Evolutionary conservation across 2,329 filamentous ascomycete species (phyloP).

Genomic region (Penicillium hordei): DNA sequence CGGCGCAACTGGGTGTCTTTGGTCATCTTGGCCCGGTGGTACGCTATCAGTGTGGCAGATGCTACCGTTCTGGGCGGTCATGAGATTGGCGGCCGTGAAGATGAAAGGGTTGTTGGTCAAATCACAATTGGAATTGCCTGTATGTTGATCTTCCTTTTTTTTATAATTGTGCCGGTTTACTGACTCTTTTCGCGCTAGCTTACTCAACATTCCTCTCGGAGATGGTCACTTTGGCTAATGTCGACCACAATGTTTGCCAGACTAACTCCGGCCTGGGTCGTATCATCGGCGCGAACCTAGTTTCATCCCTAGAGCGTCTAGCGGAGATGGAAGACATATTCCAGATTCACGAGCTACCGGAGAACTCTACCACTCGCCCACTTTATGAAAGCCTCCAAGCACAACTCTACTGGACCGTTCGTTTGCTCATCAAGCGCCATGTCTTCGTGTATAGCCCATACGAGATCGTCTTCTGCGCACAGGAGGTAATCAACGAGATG

Average conservation of each 20-base stretch:
- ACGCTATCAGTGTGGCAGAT: conserved; percentile 43
- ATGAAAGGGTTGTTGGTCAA: conserved; percentile 40
- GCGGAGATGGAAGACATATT: conserved; percentile 38
- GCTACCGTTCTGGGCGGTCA: conserved; percentile 39
- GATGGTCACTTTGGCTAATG: conserved; percentile 35
- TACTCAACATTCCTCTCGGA: conserved; percentile 42
- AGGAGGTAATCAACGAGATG: conserved; percentile 43
- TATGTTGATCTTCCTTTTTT: conserved; percentile 28
- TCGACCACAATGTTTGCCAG: conserved; percentile 38
- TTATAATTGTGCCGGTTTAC: not conserved
- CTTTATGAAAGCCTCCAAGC: conserved; percentile 41
- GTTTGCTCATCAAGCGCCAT: conserved; percentile 45
- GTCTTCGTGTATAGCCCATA: conserved; percentile 44
- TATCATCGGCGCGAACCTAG: conserved; percentile 38
- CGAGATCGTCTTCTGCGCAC: conserved; percentile 43
- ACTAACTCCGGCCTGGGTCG: conserved; percentile 38
- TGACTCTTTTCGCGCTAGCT: conserved; percentile 22
- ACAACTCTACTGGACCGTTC: conserved; percentile 46
- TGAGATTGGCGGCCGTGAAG: conserved; percentile 41
- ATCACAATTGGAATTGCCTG: conserved; percentile 39
- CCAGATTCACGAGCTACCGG: conserved; percentile 27
- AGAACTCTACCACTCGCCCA: conserved; percentile 26
- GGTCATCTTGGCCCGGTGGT: conserved; percentile 43
- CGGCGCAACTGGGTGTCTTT: conserved; percentile 44
- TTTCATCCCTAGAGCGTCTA: conserved; percentile 41